Base-by-base conservation (phyloP, 108 stramenopile species). In the Nitzschia palea region DNA sequence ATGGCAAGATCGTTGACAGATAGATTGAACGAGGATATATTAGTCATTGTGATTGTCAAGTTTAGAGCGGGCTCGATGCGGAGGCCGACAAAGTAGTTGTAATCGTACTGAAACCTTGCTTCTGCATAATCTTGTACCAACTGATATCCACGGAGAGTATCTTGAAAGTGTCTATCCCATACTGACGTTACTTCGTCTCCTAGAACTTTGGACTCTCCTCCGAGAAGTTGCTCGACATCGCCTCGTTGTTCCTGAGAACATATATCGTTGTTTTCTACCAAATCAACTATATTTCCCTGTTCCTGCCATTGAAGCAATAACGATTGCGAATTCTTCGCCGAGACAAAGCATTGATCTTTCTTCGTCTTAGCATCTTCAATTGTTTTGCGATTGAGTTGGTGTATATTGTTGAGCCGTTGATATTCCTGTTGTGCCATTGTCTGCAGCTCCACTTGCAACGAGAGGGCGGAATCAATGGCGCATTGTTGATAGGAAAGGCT, bases 61-160 rank as follows among this genome's bases (percentile, higher is more conserved):
- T 69, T 30, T 22, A 79, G 48, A n/a, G 78, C 66, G 22, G 71
- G 66, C 31, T 67, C 47, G 5, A 79, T 63, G 23, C 71, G 70
- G 17, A 30, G 36, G 18, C 35, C 55, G 15, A 79, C 67, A 56
- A 79, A 79, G 62, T 79, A 79, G 14, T 79, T 25, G 29, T 68
- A 68, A 28, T 79, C 78, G 65, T 79, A 79, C 2, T 69, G 30
- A n/a, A 69, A 44, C 22, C 78, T 66, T 12, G 61, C 27, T 33
- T 68, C 32, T 14, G 78, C 78, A 50, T 79, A 79, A 4, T 44
- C 29, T 15, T 45, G 28, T 17, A 79, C 42, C 20, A 25, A 37
- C 20, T 64, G 18, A 3, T 68, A 18, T 1, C 50, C 45, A 18
- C 0, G 37, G 1, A 48, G 23, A 34, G 65, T 61, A 8, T 56